These are phyloP conservation scores for Nakazawaea siamensis DNA, from an alignment of 805 yeast genomes.

Conservation along the genomic window DNA sequence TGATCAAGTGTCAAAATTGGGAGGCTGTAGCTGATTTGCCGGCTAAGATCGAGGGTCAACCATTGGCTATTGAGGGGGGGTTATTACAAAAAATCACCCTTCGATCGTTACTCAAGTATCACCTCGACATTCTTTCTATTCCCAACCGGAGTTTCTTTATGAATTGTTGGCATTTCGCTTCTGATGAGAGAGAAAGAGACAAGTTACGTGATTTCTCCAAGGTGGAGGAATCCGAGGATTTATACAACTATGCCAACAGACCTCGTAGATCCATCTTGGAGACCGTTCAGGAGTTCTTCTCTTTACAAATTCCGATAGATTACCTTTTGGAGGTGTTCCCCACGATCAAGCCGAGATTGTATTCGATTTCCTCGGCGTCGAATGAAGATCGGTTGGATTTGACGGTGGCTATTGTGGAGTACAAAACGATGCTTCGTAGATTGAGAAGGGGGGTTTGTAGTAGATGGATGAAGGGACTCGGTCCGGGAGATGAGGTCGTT, in stretches of 20 bases:
- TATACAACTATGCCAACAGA: conserved; percentile 86
- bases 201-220: conserved; percentile 69
- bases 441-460: conserved; percentile 80
- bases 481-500: conserved; percentile 38
- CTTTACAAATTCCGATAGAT: conserved; percentile 67
- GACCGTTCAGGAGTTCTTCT: conserved; percentile 71
- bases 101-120: conserved; percentile 64
- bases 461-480: conserved; percentile 52
- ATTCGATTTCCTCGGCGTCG: conserved; percentile 71
- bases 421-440: conserved; percentile 71
- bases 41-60: conserved; percentile 26
- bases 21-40: conserved; percentile 57
- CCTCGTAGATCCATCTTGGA: conserved; percentile 87
- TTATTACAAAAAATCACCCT: conserved; percentile 56
- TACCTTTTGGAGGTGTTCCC: conserved; percentile 77
- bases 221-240: conserved; percentile 68
- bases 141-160: conserved; percentile 82
- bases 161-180: conserved; percentile 65
- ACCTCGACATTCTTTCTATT: conserved; percentile 72
- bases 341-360: conserved; percentile 67
- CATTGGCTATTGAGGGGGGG: conserved; percentile 45
- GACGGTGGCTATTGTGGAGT: conserved; percentile 79
- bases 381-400: conserved; percentile 43
- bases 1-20: conserved; percentile 73
- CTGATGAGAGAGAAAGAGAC: conserved; percentile 65